Evolutionary conservation across 75 land plant species (phyloP).

Genomic region (Gnetum montanum): DNA sequence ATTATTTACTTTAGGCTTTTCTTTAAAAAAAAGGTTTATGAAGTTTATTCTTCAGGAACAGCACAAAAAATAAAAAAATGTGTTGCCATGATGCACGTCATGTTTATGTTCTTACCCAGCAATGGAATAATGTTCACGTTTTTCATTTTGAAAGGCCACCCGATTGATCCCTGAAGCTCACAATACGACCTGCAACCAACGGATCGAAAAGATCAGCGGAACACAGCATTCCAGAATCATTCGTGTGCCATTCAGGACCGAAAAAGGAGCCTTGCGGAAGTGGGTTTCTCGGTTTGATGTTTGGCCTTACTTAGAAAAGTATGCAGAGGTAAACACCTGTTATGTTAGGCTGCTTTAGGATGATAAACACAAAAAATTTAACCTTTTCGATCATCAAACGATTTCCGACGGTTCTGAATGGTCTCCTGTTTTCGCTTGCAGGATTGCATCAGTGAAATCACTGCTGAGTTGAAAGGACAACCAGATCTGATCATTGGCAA

Average conservation of each 20-base stretch:
- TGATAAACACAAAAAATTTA: too few relatives aligned
- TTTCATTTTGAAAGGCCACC: too few relatives aligned
- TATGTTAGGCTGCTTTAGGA: too few relatives aligned
- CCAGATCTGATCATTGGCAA: constrained; percentile 78
- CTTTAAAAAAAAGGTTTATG: not conserved
- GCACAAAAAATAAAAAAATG: not conserved
- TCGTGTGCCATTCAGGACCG: constrained; percentile 60
- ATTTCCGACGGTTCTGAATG: too few relatives aligned
- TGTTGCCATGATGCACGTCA: not conserved
- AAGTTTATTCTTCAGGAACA: not conserved
- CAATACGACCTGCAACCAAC: constrained; percentile 64
- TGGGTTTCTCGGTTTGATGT: constrained; percentile 81
- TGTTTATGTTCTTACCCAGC: not conserved
- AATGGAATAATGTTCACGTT: not conserved
- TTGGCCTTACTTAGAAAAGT: constrained; percentile 66
- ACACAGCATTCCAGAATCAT: constrained; percentile 43
- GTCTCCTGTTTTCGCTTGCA: constrained; percentile 1
- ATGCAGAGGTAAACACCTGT: constrained; percentile 35
- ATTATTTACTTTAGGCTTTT: not conserved
- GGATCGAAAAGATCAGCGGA: constrained; percentile 49
- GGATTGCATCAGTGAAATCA: constrained; percentile 52
- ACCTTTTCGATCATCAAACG: too few relatives aligned
- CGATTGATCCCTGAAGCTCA: constrained; percentile 61
- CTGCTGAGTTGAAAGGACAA: constrained; percentile 40
- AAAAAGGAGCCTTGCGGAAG: constrained; percentile 37